Percentiles rank a stretch among this genome's conserved stretches.
These are phyloP conservation scores for Corylus heterophylla DNA, from an alignment of 306 rosid species.

Conservation along the genomic window DNA sequence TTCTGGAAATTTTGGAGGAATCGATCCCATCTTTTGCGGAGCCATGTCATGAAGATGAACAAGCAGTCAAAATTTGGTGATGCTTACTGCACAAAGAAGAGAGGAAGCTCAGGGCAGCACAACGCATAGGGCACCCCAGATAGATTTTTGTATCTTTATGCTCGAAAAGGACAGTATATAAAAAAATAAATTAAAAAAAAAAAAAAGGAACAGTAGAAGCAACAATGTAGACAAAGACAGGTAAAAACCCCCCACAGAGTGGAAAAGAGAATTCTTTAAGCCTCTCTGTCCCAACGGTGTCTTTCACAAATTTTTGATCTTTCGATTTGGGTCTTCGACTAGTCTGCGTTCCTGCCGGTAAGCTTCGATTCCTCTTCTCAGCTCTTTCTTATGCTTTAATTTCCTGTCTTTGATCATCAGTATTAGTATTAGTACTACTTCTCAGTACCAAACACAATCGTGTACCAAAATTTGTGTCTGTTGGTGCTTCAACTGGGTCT, in stretches of 20 bases:
- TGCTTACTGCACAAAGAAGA: background rate
- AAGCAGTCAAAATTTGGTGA: background rate
- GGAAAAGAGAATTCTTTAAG: conserved; percentile 24
- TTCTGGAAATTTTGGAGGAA: no score
- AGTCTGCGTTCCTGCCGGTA: conserved; percentile 26
- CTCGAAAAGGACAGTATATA: background rate
- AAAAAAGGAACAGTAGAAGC: background rate
- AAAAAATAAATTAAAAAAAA: background rate
- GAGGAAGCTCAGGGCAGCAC: background rate
- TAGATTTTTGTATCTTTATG: background rate
- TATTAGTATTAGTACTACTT: background rate
- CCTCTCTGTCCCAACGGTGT: conserved; percentile 29
- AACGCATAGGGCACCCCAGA: background rate
- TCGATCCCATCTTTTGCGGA: no score
- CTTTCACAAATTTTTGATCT: conserved; percentile 25
- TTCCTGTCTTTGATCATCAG: background rate
- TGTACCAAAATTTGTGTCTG: background rate
- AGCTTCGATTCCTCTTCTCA: conserved; percentile 27
- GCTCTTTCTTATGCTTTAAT: conserved; percentile 2
- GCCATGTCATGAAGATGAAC: no score
- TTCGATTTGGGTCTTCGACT: conserved; percentile 24
- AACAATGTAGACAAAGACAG: conserved; percentile 29
- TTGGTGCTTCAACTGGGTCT: background rate
- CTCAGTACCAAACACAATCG: background rate
- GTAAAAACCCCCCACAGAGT: conserved; percentile 25